Percentiles rank a stretch among this genome's conserved stretches.
Evolutionary conservation across 345 rosid species (phyloP).

Genomic region (Melaleuca quinquenervia): DNA sequence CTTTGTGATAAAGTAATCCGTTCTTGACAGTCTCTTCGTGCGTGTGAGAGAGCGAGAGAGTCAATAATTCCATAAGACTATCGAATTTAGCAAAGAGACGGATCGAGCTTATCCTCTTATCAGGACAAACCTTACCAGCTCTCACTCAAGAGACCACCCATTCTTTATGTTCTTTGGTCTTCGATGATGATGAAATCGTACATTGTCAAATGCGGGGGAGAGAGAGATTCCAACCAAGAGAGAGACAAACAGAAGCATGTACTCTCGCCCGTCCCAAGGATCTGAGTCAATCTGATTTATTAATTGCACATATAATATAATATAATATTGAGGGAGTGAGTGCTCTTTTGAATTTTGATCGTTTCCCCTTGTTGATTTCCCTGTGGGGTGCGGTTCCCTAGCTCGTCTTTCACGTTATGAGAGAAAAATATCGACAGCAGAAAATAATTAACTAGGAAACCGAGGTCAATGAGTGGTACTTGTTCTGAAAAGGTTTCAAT

Average conservation of each 20-base stretch:
- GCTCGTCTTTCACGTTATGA: background rate
- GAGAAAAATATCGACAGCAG: constrained; percentile 1
- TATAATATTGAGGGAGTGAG: constrained; percentile 6
- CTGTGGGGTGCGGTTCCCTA: constrained; percentile 23
- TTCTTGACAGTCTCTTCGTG: background rate
- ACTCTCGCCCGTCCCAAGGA: constrained; percentile 15
- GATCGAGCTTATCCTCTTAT: background rate
- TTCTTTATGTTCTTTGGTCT: constrained; percentile 14
- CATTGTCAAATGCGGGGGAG: constrained; percentile 16
- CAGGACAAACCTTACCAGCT: background rate
- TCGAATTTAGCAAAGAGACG: background rate
- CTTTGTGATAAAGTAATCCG: background rate
- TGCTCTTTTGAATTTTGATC: constrained; percentile 38
- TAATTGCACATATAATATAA: constrained; percentile 11
- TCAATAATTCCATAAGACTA: background rate
- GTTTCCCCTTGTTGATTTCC: constrained; percentile 69
- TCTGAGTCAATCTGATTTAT: constrained; percentile 24
- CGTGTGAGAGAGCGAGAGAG: background rate
- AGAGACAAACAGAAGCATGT: constrained; percentile 69
- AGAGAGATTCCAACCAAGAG: constrained; percentile 52
- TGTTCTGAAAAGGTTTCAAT: background rate
- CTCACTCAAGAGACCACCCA: background rate
- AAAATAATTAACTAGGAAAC: constrained; percentile 8
- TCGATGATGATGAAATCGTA: constrained; percentile 26
- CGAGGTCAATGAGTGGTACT: constrained; percentile 28